phyloP scores from a whole-genome alignment of 768 basidiomycete genomes.

The Naganishia onofrii region DNA sequence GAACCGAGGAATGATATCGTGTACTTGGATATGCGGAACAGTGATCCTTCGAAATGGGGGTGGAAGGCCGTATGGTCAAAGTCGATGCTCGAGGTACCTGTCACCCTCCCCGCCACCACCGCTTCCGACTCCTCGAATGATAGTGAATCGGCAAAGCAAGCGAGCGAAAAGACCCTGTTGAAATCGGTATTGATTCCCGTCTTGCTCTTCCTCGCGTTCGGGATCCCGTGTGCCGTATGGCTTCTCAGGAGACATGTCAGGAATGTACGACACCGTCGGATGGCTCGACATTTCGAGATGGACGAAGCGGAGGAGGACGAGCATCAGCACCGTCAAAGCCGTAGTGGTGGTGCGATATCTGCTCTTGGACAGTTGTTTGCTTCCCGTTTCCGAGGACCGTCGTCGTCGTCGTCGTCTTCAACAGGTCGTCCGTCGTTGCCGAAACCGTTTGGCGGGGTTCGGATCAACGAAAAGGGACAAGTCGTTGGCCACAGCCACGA shows the following conservation, averaged over 20 bases:
- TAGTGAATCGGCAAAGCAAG: neutral
- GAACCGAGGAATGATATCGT: conserved; percentile 42
- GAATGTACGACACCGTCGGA: conserved; percentile 42
- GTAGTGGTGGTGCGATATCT: neutral
- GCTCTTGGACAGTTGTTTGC: conserved; percentile 22
- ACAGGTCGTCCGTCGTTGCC: neutral
- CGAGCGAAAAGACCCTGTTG: conserved; percentile 29
- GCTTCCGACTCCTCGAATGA: conserved; percentile 5
- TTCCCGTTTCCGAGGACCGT: neutral
- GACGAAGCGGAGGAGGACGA: conserved; percentile 20
- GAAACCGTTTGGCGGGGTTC: conserved; percentile 25
- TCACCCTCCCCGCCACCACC: conserved; percentile 10
- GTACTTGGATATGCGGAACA: conserved; percentile 49
- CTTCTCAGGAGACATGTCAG: conserved; percentile 40
- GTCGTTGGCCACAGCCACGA: conserved; percentile 7
- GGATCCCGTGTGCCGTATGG: conserved; percentile 41
- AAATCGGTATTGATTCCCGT: conserved; percentile 41
- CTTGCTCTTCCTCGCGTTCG: conserved; percentile 36
- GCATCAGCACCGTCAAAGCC: too few species aligned
- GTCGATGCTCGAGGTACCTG: conserved; percentile 39
- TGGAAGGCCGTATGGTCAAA: conserved; percentile 48
- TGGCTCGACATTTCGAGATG: conserved; percentile 44
- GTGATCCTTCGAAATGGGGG: conserved; percentile 39
- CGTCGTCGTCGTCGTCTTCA: neutral
- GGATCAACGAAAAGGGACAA: conserved; percentile 25